Evolutionary conservation across 2,329 filamentous ascomycete genomes (phyloP), one percentile per base, ranked within the genome.

Genomic region (Epichloe hybrida): DNA sequence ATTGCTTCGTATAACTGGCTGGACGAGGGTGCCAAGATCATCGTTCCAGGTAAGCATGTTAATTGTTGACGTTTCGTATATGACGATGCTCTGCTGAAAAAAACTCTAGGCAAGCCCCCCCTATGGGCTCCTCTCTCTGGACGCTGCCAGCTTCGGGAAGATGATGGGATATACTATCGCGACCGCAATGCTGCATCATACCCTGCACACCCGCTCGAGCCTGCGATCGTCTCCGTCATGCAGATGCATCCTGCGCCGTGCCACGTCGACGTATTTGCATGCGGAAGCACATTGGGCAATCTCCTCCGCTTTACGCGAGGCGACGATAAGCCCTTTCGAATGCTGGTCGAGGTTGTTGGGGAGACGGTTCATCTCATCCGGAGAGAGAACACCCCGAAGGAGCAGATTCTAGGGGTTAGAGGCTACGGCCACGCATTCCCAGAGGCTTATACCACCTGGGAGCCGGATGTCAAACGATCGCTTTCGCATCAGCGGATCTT

Each of bases 401-500:
- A 83, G 55, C 59, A 70, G 0, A 79, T 86, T 5, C 56, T 65
- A 0, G 69, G 69, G n/a, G 65, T 86, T 0, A 57, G 57, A 15
- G 84, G 83, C 0, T 85, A 72, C 56, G 82, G 83, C 0, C 81
- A 86, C 56, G 73, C 77, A 0, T 87, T 88, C 55, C 80, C 79
- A 0, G 79, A 85, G 46, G 70, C 71, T 1, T 81, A 85, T 58
- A 87, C 84, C 0, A 77, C 71, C 0, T 86, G 82, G 81, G 74
- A 76, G 9, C 11, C 57, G 0, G 71, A 70, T 1, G 74, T 80
- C 0, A 71, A 69, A 44, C 69, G 70, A 0, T 86, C 81, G 0
- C 65, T 64, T 1, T 79, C 78, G 0, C 80, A 87, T 53, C 81
- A 87, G 58, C 71, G 82, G 3, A 40, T 54, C 4, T 4, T 54